phyloP scores from a whole-genome alignment of 2,329 filamentous ascomycete genomes.

The Sporothrix protearum region DNA sequence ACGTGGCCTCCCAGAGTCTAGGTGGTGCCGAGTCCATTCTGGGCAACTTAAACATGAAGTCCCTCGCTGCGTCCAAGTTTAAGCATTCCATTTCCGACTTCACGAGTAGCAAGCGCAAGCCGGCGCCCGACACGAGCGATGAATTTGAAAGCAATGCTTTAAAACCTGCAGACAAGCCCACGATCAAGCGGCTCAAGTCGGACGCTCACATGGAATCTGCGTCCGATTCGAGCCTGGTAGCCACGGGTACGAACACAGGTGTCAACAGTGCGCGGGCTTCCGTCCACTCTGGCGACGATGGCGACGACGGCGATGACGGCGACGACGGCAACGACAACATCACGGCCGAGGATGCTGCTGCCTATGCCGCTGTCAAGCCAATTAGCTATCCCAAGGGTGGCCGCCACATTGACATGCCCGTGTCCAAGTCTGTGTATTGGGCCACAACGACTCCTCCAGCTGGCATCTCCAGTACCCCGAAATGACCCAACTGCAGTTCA shows the following conservation, averaged over 20 bases:
- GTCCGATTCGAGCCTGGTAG: not conserved
- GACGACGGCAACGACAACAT: not conserved
- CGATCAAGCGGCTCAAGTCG: conserved; percentile 56
- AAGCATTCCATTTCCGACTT: conserved; percentile 34
- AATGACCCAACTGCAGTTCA: conserved; percentile 59
- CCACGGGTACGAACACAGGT: not conserved
- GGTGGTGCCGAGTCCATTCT: conserved; percentile 48
- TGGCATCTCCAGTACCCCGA: conserved; percentile 62
- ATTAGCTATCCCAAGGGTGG: conserved; percentile 48
- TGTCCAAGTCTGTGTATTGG: conserved; percentile 58
- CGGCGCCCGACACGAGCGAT: conserved; percentile 49
- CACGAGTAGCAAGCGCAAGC: conserved; percentile 55
- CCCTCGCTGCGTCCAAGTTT: conserved; percentile 32
- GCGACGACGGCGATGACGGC: conserved; percentile 36
- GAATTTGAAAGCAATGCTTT: conserved; percentile 42
- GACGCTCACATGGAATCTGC: conserved; percentile 41
- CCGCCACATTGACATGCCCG: conserved; percentile 56
- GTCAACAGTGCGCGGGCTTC: not conserved
- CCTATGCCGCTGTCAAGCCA: conserved; percentile 50
- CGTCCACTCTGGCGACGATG: conserved; percentile 41
- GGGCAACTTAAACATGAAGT: conserved; percentile 45
- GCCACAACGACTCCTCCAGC: conserved; percentile 49
- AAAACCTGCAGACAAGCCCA: conserved; percentile 41
- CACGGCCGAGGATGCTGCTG: conserved; percentile 43
- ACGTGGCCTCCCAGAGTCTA: conserved; percentile 55